Evolutionary conservation across 441 rosid genomes (phyloP).

Genomic region (Croton setiger): DNA sequence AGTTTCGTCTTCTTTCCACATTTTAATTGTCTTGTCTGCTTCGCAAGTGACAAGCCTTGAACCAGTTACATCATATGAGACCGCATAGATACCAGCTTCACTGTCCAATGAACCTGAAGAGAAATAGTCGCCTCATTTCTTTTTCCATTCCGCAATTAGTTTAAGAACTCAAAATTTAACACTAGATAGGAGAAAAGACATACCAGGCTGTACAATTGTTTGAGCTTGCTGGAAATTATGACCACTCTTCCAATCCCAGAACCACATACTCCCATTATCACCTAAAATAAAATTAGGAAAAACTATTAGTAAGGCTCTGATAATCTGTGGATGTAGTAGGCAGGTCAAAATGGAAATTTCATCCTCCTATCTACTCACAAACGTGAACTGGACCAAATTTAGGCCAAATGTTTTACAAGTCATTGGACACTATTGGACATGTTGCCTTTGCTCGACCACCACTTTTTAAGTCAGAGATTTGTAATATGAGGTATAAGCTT

Average conservation of each 20-base stretch:
- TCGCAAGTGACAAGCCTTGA: constrained; percentile 78
- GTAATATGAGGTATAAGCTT: not conserved
- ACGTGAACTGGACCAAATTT: not conserved
- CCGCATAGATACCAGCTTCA: constrained; percentile 95
- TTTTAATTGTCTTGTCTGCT: constrained; percentile 96
- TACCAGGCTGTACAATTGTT: constrained; percentile 96
- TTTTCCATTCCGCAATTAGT: not conserved
- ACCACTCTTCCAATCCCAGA: constrained; percentile 99
- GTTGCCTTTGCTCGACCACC: not conserved
- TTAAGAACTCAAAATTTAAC: not conserved
- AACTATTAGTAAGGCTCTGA: not conserved
- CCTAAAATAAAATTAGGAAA: constrained; percentile 37
- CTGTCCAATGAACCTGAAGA: constrained; percentile 91
- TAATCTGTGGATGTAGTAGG: not conserved
- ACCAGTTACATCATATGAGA: constrained; percentile 73
- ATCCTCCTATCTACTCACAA: not conserved
- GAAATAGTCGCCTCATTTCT: constrained; percentile 2
- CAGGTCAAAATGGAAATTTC: not conserved
- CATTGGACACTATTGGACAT: not conserved
- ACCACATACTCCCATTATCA: constrained; percentile 97
- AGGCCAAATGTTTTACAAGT: not conserved
- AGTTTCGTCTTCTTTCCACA: constrained; percentile 94
- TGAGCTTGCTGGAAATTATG: constrained; percentile 95
- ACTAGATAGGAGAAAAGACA: constrained; percentile 6
- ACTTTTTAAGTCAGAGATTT: not conserved